Base-by-base conservation (phyloP, 2,329 filamentous ascomycete species). In the Lasiodiplodia sp. region DNA sequence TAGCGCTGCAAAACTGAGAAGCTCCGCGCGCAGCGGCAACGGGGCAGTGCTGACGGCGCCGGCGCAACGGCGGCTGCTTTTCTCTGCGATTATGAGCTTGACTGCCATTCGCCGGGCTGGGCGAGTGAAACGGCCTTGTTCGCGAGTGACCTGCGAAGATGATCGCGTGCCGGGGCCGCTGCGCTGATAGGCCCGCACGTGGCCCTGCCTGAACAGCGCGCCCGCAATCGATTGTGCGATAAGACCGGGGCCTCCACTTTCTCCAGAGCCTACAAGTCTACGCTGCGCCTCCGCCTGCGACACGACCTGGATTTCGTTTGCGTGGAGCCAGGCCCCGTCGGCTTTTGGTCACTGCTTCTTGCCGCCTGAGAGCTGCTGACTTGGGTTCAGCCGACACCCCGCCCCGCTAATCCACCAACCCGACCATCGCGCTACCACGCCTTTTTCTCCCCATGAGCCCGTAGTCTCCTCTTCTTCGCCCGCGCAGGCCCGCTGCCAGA, bases 161-260 rank as follows among this genome's bases (percentile, higher is more conserved):
- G 60, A 64, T 64, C 60, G 60, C 60, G 44, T 64, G 60, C 58
- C 58, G 58, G 56, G 60, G 28, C 44, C 31, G 60, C 60, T 38
- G 37, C n/a, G 58, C 58, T 38, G 37, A 44, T 44, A 51, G 44
- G 31, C 38, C 56, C 60, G 60, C 60, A 64, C 44, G 60, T 52
- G 60, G 44, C 60, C 47, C 10, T 12, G 25, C 16, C 28, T 51
- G 60, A 38, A 23, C 60, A 64, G 44, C 44, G 60, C 60, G 40
- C 10, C 12, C 12, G 47, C 60, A 64, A 64, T 64, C 60, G 60
- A 64, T 64, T 64, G 60, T 18, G 38, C 60, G 60, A 64, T 64
- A 64, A 64, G 60, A 64, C 25, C 4, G 58, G 34, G 40, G 40
- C 16, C 58, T 63, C 58, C 18, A 44, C 57, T 21, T 23, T 16